Conservation (phyloP, 768 basidiomycete species). For the Boletus eberwhitei region DNA sequence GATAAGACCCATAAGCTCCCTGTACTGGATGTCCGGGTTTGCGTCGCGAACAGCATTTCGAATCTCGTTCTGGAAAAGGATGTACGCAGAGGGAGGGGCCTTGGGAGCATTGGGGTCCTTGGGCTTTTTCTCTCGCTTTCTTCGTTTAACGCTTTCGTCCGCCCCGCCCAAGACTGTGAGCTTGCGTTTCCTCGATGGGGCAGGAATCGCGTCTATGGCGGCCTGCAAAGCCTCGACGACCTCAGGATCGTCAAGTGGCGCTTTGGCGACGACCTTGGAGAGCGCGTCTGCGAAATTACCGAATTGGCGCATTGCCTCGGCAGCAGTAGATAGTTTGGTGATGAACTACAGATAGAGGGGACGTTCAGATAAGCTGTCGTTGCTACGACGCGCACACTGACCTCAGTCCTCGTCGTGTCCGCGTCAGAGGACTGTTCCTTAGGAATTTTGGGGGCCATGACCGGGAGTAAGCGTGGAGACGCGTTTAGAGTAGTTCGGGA, state of each 20-base stretch:
- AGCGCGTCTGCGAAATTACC: conserved; percentile 61
- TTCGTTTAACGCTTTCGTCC: conserved; percentile 37
- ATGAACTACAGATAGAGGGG: conserved; percentile 46
- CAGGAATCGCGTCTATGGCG: conserved; percentile 32
- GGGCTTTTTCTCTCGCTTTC: conserved; percentile 50
- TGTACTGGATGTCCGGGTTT: conserved; percentile 62
- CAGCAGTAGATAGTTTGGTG: conserved; percentile 51
- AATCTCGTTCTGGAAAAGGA: conserved; percentile 91
- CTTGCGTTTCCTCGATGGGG: conserved; percentile 53
- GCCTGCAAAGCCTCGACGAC: conserved; percentile 27
- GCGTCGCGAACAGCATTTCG: conserved; percentile 67
- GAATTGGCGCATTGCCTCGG: conserved; percentile 60
- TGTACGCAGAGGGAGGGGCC: conserved; percentile 87
- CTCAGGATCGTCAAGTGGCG: conserved; percentile 32
- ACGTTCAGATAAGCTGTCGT: conserved; percentile 17
- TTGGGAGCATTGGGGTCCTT: conserved; percentile 95
- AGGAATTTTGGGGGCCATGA: conserved; percentile 25
- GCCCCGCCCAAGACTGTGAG: conserved; percentile 25
- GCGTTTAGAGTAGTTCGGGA: conserved; percentile 24
- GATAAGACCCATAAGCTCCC: conserved; percentile 70
- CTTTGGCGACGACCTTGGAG: conserved; percentile 44
- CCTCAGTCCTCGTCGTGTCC: conserved; percentile 31
- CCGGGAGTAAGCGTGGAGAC: conserved; percentile 14
- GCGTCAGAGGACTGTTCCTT: conserved; percentile 26
- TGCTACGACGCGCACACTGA: conserved; percentile 17